A percentile compares a stretch with the other conserved stretches of the same genome.
Conservation (phyloP, 257 asterid genomes). For the Primulina tabacum region DNA sequence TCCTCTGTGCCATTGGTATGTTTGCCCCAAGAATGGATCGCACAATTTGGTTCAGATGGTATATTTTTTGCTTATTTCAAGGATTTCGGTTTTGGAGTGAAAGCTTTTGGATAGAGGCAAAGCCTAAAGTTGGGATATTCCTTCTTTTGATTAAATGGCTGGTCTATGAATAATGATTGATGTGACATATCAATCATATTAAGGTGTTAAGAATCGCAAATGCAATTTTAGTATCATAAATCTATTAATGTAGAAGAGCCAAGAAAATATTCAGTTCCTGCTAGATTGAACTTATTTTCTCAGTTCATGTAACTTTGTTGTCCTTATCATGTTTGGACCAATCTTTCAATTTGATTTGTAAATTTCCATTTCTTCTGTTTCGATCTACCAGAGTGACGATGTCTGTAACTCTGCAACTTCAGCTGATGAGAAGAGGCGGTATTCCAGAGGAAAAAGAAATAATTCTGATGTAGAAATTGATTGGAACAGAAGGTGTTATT, state of each 20-base stretch:
- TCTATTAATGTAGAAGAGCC: not conserved
- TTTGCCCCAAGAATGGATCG: not conserved
- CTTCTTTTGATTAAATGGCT: not conserved
- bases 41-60: not conserved
- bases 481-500: conserved; percentile 43
- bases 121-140: not conserved
- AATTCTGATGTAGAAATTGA: conserved; percentile 39
- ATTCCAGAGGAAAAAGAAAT: conserved; percentile 37
- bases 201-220: not conserved
- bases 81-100: not conserved
- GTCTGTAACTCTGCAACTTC: conserved; percentile 42
- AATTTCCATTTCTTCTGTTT: conserved; percentile 22
- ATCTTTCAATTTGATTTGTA: conserved; percentile 5
- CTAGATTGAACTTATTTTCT: not conserved
- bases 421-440: conserved; percentile 36
- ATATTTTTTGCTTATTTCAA: not conserved
- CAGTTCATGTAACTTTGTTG: not conserved
- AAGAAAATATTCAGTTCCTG: not conserved
- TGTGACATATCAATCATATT: not conserved
- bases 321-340: conserved; percentile 12
- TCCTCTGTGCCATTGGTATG: not conserved
- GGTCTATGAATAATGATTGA: not conserved
- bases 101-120: not conserved
- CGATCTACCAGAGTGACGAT: conserved; percentile 50
- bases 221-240: not conserved